These are phyloP conservation scores for Oryza australiensis DNA, from an alignment of 176 grass and related monocot genomes.

Conservation along the genomic window DNA sequence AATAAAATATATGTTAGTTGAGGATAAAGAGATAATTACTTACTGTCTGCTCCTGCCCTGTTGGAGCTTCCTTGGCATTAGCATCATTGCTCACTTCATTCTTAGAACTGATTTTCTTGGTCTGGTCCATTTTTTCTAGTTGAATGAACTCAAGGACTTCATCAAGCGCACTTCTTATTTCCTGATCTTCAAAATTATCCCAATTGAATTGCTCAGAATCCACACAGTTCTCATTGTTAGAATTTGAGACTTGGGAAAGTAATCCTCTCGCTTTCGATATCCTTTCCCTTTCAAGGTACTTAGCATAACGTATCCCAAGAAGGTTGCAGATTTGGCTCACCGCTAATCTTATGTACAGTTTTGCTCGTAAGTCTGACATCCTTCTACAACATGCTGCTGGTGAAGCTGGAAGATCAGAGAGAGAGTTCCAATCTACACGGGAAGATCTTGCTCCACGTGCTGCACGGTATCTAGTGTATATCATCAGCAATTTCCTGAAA, in stretches of 20 bases:
- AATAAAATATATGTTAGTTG: not conserved
- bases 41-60: conserved; percentile 43
- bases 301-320: conserved; percentile 64
- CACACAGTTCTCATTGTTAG: conserved; percentile 30
- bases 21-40: conserved; percentile 35
- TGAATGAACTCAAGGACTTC: conserved; percentile 78
- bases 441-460: conserved; percentile 67
- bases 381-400: conserved; percentile 69
- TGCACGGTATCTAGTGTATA: conserved; percentile 69
- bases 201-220: conserved; percentile 54
- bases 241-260: conserved; percentile 24
- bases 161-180: conserved; percentile 74
- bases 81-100: conserved; percentile 34
- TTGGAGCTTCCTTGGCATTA: conserved; percentile 11
- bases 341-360: conserved; percentile 60
- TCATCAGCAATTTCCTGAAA: conserved; percentile 77
- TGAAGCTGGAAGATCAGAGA: conserved; percentile 82
- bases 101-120: conserved; percentile 42
- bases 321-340: conserved; percentile 69
- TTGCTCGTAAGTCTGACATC: conserved; percentile 65
- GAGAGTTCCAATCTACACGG: conserved; percentile 72
- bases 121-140: conserved; percentile 64
- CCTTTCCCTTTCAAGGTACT: conserved; percentile 46
- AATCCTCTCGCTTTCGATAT: conserved; percentile 41
- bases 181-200: conserved; percentile 80